Evolutionary conservation across 495 filamentous ascomycete genomes (phyloP), one percentile per base, ranked within the genome.

Genomic region (Trichocladium uniseriatum): DNA sequence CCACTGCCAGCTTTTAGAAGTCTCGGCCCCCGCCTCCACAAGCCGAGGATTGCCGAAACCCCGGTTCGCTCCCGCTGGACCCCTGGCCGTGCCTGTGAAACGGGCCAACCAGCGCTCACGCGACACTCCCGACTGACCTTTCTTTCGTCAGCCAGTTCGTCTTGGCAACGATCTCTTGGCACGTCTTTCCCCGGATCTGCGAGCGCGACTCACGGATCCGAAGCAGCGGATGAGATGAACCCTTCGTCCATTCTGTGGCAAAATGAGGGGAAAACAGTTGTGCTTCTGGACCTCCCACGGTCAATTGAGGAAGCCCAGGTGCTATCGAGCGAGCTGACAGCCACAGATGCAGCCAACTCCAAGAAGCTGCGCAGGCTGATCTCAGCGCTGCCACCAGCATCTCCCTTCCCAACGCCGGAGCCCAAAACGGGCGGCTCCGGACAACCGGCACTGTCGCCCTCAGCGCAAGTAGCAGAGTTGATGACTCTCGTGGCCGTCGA

Each of bases 231-330:
- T 49, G 28, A 21, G 18, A 49, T 60, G 55, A 36, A 28, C n/a
- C 21, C 39, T 6, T 68, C 67, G 24, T 66, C 58, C 22, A 57
- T 74, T 34, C 56, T 75, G 19, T 75, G 64, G 57, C 60, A 67
- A 35, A 72, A 63, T 44, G 48, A 56, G 5, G 53, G 52, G 52
- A 56, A 58, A 45, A 59, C 66, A 28, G 53, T 60, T 28, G 45
- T 72, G 35, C 38, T 75, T 9, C 56, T 75, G 45, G 72, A 75
- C 48, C 56, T 75, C 28, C 69, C 70, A 19, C 53, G 67, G 18
- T 72, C 72, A 31, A 58, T 75, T 27, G 71, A 75, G 49, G 70
- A 74, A 43, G 60, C 66, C 13, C 72, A 75, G 37, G 52, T 63
- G 6, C 63, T 60, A n/a, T 64, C 67, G 1, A 57, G 57, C 35